A percentile compares a stretch with the other conserved stretches of the same genome.
phyloP scores from a whole-genome alignment of 371 early-diverging fungal species.

The Apophysomyces trapeziformis region DNA sequence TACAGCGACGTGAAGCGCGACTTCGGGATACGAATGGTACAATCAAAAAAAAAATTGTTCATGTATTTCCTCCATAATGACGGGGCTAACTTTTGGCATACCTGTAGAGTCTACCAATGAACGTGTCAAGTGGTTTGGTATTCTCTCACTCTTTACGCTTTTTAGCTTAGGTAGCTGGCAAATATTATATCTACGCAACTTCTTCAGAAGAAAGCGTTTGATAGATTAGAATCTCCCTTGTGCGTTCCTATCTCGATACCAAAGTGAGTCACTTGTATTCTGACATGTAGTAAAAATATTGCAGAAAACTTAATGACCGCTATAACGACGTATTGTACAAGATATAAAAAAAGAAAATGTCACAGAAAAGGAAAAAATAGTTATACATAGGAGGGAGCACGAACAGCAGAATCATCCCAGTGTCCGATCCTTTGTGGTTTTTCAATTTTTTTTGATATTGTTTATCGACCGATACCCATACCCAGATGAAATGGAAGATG shows the following conservation, averaged over 20 bases:
- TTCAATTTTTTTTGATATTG: too few relatives aligned
- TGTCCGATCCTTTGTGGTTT: too few relatives aligned
- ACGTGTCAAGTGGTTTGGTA: slow-evolving; percentile 77
- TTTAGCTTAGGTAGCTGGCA: slow-evolving; percentile 78
- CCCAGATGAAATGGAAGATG: not conserved
- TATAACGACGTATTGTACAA: not conserved
- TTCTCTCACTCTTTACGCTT: slow-evolving; percentile 67
- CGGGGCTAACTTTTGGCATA: not conserved
- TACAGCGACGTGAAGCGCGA: slow-evolving; percentile 76
- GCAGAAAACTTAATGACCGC: too few relatives aligned
- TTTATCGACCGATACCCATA: too few relatives aligned
- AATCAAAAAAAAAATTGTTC: not conserved
- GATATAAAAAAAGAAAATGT: slow-evolving; percentile 1
- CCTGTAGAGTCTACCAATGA: slow-evolving; percentile 76
- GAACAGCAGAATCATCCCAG: too few relatives aligned
- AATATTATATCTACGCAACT: slow-evolving; percentile 73
- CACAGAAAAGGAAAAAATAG: too few relatives aligned
- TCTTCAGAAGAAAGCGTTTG: slow-evolving; percentile 85
- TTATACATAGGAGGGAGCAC: too few relatives aligned
- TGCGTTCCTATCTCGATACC: too few relatives aligned
- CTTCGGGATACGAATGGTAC: slow-evolving; percentile 91
- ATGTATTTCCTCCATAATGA: not conserved
- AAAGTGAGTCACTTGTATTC: too few relatives aligned
- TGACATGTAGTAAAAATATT: too few relatives aligned
- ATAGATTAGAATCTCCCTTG: slow-evolving; percentile 47